Percentiles rank a stretch among this genome's conserved stretches.
Conservation (phyloP, 202 grass and related monocot genomes). For the Elaeis oleifera region DNA sequence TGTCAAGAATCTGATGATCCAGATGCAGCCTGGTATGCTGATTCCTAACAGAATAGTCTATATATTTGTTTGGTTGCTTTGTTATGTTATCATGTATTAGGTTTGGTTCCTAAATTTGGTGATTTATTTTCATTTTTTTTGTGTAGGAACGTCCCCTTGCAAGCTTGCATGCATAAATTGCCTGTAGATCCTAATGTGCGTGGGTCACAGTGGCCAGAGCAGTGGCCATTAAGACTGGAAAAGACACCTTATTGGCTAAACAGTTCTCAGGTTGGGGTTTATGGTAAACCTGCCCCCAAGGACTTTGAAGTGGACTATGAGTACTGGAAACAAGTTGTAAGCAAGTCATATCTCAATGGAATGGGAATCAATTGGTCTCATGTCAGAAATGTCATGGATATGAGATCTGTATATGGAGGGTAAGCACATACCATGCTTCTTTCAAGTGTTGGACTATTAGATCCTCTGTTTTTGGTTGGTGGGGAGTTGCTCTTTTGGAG, state of each 20-base stretch:
- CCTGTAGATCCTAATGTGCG: slow-evolving; percentile 26
- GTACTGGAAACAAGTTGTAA: slow-evolving; percentile 56
- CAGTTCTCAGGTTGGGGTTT: slow-evolving; percentile 51
- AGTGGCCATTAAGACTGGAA: slow-evolving; percentile 61
- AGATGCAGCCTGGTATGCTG: slow-evolving; percentile 63
- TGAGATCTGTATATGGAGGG: slow-evolving; percentile 83
- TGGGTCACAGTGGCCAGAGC: slow-evolving; percentile 57
- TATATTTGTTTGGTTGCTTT: background rate
- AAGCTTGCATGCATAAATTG: slow-evolving; percentile 66
- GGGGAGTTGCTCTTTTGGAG: no score
- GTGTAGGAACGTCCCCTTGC: slow-evolving; percentile 55
- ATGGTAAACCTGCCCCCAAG: slow-evolving; percentile 56
- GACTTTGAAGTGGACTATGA: slow-evolving; percentile 67
- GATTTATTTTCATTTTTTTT: slow-evolving; percentile 4
- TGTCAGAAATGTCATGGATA: slow-evolving; percentile 84
- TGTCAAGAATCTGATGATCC: slow-evolving; percentile 62
- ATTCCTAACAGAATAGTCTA: background rate
- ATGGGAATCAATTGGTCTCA: slow-evolving; percentile 61
- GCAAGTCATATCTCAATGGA: slow-evolving; percentile 47
- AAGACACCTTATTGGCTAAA: slow-evolving; percentile 66
- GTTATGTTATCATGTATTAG: background rate
- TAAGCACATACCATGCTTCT: slow-evolving; percentile 19
- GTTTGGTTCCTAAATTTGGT: background rate
- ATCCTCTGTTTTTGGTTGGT: no score
- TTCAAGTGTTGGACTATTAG: no score